Percentiles rank a stretch among this genome's conserved stretches.
phyloP scores from a whole-genome alignment of 2,329 filamentous ascomycete species.

The Epichloe coenophiala region DNA sequence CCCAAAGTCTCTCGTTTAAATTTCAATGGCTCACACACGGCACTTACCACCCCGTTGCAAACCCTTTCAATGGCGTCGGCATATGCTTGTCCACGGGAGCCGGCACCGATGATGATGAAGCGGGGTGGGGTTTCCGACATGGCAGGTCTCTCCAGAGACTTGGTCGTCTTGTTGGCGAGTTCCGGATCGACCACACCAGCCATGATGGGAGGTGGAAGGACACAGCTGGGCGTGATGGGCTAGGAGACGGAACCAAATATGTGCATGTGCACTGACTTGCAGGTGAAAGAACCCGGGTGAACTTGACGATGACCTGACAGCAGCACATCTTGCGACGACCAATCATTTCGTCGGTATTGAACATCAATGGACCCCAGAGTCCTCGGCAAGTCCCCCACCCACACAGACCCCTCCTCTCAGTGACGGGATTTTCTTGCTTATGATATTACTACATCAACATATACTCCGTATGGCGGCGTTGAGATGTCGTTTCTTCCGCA shows the following conservation, averaged over 20 bases:
- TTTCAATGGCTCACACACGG: conserved; percentile 67
- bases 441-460: no score
- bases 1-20: conserved; percentile 67
- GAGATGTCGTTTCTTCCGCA: not conserved
- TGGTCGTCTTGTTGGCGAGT: conserved; percentile 10
- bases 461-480: no score
- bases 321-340: not conserved
- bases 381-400: not conserved
- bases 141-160: conserved; percentile 26
- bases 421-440: no score
- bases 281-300: no score
- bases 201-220: conserved; percentile 7
- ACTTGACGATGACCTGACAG: no score
- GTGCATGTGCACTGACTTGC: no score
- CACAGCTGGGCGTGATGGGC: not conserved
- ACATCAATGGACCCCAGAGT: conserved; percentile 3
- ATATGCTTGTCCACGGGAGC: conserved; percentile 65
- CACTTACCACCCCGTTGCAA: conserved; percentile 55
- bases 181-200: conserved; percentile 11
- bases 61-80: conserved; percentile 52
- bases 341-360: conserved; percentile 6
- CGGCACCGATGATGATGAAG: conserved; percentile 71
- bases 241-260: no score
- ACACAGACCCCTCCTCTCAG: no score
- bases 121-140: conserved; percentile 41